A percentile compares a stretch with the other conserved stretches of the same genome.
Conservation (phyloP, 352 stramenopile genomes). For the Phytophthora pinifolia region DNA sequence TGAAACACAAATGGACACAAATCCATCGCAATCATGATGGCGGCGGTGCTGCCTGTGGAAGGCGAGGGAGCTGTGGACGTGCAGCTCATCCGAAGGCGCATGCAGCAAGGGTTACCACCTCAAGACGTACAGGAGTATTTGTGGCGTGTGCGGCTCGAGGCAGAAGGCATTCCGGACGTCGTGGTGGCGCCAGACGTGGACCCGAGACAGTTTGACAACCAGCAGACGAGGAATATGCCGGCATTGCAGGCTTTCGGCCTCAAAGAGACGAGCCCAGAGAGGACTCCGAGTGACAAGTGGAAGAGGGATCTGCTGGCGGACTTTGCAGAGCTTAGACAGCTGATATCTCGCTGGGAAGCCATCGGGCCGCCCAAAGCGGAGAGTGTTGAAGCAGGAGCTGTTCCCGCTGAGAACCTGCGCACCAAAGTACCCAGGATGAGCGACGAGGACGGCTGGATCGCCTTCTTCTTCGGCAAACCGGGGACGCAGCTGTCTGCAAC, state of each 20-base stretch:
- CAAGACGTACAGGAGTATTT: slow-evolving; percentile 85
- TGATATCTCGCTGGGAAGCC: slow-evolving; percentile 71
- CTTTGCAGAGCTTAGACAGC: slow-evolving; percentile 77
- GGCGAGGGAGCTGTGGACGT: slow-evolving; percentile 57
- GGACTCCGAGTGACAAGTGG: slow-evolving; percentile 44
- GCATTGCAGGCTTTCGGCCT: slow-evolving; percentile 46
- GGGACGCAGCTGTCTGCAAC: slow-evolving; percentile 31
- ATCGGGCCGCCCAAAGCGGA: slow-evolving; percentile 55
- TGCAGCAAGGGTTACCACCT: slow-evolving; percentile 63
- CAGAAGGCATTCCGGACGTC: slow-evolving; percentile 74
- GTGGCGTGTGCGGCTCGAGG: slow-evolving; percentile 81
- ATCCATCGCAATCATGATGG: slow-evolving; percentile 54
- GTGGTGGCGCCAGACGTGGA: slow-evolving; percentile 75
- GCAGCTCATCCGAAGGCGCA: slow-evolving; percentile 55
- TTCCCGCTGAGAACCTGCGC: slow-evolving; percentile 30
- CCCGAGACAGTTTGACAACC: slow-evolving; percentile 56
- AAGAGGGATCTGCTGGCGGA: slow-evolving; percentile 64
- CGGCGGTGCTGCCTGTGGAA: slow-evolving; percentile 60
- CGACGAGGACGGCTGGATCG: slow-evolving; percentile 72
- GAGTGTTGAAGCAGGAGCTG: slow-evolving; percentile 5
- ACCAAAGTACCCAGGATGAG: slow-evolving; percentile 77
- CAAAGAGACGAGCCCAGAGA: slow-evolving; percentile 14
- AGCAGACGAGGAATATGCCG: slow-evolving; percentile 80
- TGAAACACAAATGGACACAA: slow-evolving; percentile 7
- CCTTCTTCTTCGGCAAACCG: slow-evolving; percentile 74